These are phyloP conservation scores for Aspergillus versicolor DNA, from an alignment of 2,329 filamentous ascomycete genomes.

Conservation along the genomic window DNA sequence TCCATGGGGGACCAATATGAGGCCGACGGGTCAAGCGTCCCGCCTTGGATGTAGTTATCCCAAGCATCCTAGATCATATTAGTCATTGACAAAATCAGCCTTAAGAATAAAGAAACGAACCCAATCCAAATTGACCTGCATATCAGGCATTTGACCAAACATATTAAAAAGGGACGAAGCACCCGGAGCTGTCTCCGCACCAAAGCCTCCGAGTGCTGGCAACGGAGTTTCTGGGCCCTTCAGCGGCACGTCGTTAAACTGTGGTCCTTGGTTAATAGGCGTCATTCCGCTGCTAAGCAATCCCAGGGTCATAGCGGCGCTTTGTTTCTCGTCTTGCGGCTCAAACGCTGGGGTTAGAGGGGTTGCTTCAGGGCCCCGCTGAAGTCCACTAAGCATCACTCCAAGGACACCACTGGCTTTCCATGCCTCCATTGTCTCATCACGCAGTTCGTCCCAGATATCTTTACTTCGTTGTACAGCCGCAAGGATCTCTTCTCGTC, in stretches of 20 bases:
- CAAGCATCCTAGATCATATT: conserved; percentile 57
- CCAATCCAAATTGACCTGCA: conserved; percentile 62
- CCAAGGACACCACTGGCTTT: conserved; percentile 80
- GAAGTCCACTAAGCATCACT: conserved; percentile 80
- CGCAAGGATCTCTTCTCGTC: conserved; percentile 70
- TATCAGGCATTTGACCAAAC: conserved; percentile 57
- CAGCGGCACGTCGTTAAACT: conserved; percentile 29
- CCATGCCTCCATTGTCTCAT: conserved; percentile 82
- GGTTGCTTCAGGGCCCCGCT: conserved; percentile 28
- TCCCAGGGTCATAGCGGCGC: conserved; percentile 68
- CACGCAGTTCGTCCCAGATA: conserved; percentile 78
- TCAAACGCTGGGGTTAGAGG: conserved; percentile 30
- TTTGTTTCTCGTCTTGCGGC: conserved; percentile 59
- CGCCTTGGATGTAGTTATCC: conserved; percentile 67
- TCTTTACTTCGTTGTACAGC: conserved; percentile 69
- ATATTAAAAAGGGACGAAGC: conserved; percentile 55
- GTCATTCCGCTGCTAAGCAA: conserved; percentile 65
- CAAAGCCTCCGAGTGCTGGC: conserved; percentile 24
- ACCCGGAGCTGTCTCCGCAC: conserved; percentile 37
- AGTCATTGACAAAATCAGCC: conserved; percentile 24
- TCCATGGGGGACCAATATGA: conserved; percentile 41
- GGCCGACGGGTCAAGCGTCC: conserved; percentile 44
- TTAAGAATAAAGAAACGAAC: conserved; percentile 45
- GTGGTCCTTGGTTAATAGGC: conserved; percentile 40
- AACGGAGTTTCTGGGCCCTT: conserved; percentile 31